These are phyloP conservation scores for Russula vinacea DNA, from an alignment of 768 basidiomycete species.

Conservation along the genomic window DNA sequence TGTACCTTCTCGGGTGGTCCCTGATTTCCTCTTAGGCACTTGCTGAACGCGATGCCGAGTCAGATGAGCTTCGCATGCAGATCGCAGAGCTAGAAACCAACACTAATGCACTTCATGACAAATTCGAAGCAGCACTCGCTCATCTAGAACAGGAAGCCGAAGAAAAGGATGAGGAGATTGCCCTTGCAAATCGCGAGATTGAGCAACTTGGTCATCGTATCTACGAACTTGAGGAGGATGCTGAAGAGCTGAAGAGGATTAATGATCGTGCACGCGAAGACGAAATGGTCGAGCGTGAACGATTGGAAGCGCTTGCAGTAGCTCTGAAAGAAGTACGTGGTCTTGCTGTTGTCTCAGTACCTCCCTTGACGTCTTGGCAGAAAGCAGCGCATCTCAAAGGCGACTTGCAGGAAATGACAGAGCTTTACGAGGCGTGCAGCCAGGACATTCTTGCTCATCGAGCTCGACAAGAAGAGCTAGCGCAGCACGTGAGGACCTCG, in stretches of 20 bases:
- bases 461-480: conserved; percentile 73
- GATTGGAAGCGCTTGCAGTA: conserved; percentile 59
- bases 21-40: conserved; percentile 48
- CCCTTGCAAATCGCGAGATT: conserved; percentile 69
- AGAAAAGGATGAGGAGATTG: conserved; percentile 76
- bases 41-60: conserved; percentile 76
- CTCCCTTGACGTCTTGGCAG: conserved; percentile 40
- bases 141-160: conserved; percentile 77
- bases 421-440: conserved; percentile 60
- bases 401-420: conserved; percentile 62
- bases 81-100: conserved; percentile 74
- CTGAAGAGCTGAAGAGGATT: conserved; percentile 73
- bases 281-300: conserved; percentile 65
- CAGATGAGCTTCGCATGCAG: conserved; percentile 66
- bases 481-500: conserved; percentile 70
- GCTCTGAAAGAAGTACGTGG: conserved; percentile 76
- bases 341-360: neutral
- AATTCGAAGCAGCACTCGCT: conserved; percentile 70
- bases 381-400: conserved; percentile 64
- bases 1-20: neutral
- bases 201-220: conserved; percentile 75
- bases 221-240: conserved; percentile 83
- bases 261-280: conserved; percentile 66
- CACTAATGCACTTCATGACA: conserved; percentile 63
- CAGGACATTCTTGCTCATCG: conserved; percentile 66